A percentile compares a stretch with the other conserved stretches of the same genome.
phyloP scores from a whole-genome alignment of 176 grass and related monocot species.

The Tuctoria greenei region DNA sequence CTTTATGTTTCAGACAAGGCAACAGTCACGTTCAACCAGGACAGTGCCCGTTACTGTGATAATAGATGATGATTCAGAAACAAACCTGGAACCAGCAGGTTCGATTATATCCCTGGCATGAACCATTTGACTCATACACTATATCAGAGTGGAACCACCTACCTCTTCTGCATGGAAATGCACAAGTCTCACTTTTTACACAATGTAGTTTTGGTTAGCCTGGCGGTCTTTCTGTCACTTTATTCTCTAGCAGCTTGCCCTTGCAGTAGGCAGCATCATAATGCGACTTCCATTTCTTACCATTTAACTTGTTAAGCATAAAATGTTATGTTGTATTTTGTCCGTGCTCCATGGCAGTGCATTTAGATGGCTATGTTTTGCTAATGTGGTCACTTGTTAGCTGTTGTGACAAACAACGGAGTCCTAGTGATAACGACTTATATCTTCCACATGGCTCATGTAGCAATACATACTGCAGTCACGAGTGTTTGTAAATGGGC shows the following conservation, averaged over 20 bases:
- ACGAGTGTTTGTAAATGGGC: background rate
- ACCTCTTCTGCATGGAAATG: slow-evolving; percentile 4
- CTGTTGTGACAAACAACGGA: background rate
- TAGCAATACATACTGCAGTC: background rate
- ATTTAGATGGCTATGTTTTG: background rate
- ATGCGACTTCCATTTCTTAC: background rate
- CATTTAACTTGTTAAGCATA: background rate
- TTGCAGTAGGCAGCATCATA: slow-evolving; percentile 9
- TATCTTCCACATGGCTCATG: background rate
- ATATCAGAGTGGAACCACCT: slow-evolving; percentile 3
- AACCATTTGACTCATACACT: slow-evolving; percentile 12
- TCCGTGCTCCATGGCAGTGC: background rate
- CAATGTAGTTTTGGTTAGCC: background rate
- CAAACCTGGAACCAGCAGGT: slow-evolving; percentile 59
- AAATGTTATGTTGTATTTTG: background rate
- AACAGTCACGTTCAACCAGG: slow-evolving; percentile 26
- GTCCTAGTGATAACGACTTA: background rate
- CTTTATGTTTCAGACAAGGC: slow-evolving; percentile 48
- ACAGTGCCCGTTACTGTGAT: slow-evolving; percentile 45
- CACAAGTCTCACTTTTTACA: background rate
- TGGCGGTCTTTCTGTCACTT: slow-evolving; percentile 6
- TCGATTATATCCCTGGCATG: slow-evolving; percentile 29
- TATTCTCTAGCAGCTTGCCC: slow-evolving; percentile 1
- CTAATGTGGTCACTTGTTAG: background rate
- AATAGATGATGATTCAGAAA: slow-evolving; percentile 88